Base-by-base conservation (phyloP, 495 filamentous ascomycete genomes). In the Sordaria brevicollis region DNA sequence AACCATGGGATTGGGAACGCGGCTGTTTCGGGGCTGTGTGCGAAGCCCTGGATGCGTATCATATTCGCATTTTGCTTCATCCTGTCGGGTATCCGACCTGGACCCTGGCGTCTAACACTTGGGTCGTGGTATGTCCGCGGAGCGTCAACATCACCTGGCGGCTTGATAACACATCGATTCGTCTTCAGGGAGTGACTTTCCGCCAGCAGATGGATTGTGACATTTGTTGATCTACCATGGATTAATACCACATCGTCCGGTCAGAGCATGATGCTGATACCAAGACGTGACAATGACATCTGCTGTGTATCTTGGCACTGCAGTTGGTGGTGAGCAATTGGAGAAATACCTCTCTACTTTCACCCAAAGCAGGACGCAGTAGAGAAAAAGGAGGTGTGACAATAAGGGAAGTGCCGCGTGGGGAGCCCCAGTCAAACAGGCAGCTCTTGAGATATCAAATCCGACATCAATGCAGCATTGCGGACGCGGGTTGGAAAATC, bases 1-100 rank as follows among this genome's bases (percentile, higher is more conserved):
- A 72, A 68, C 74, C 74, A 49, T 72, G 74, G 72, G 67, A 68
- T 74, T 74, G 74, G 73, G 43, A 72, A 68, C 3, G 62, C n/a
- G 33, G 38, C 39, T 36, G 21, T 54, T 54, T 5, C 21, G 43
- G 43, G 43, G 43, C 21, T 54, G 19, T 29, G 43, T 29, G 11
- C 25, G 43, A 54, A 15, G 43, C 43, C 21, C 21, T 54, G 43
- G 43, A 54, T 54, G 43, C 4, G 43, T 57, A 57, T 57, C 25
- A 57, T 57, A 31, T 57, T 13, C 21, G 19, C 29, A 19, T 10
- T 34, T 21, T 35, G 17, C 21, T 36, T 10, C 33, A 21, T 35
- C 36, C 11, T 31, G 39, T 57, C 31, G 35, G 65, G 41, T 29
- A 2, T n/a, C 19, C 10, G 33, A 41, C 38, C 13, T 65, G 21